phyloP scores from a whole-genome alignment of 192 early-diverging fungal genomes.

The Backusella parvicylindrica region DNA sequence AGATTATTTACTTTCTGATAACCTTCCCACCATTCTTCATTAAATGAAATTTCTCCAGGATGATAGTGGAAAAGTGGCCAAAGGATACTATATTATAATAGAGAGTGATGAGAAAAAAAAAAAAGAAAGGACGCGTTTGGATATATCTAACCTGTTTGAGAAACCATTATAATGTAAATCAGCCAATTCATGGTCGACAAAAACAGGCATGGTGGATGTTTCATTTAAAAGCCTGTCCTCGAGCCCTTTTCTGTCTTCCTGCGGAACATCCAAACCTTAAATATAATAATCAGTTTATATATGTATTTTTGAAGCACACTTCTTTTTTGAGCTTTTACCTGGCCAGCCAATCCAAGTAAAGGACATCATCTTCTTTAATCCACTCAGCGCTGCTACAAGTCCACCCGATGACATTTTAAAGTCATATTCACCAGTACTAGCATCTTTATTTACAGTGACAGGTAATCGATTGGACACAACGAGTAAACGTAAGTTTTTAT shows the following conservation, averaged over 20 bases:
- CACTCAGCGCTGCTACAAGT: conserved; percentile 90
- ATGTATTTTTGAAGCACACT: background rate
- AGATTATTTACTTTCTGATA: conserved; percentile 88
- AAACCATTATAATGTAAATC: conserved; percentile 98
- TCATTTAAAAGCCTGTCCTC: conserved; percentile 68
- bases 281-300: background rate
- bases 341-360: conserved; percentile 99
- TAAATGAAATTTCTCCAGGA: conserved; percentile 96
- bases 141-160: conserved; percentile 70
- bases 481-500: conserved; percentile 58
- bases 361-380: conserved; percentile 90
- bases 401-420: conserved; percentile 93
- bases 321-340: conserved; percentile 44
- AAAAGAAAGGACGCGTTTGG: background rate
- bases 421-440: conserved; percentile 39
- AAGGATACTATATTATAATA: conserved; percentile 74
- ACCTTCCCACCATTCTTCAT: conserved; percentile 91
- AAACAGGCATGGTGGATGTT: conserved; percentile 90
- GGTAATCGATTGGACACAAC: conserved; percentile 97
- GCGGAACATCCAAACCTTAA: conserved; percentile 76
- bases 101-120: background rate
- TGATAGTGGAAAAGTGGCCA: conserved; percentile 99
- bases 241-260: conserved; percentile 69
- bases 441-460: conserved; percentile 79
- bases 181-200: conserved; percentile 89